These are phyloP conservation scores for Mycosarcoma maydis DNA, from an alignment of 1,284 basidiomycete species.

Conservation along the genomic window DNA sequence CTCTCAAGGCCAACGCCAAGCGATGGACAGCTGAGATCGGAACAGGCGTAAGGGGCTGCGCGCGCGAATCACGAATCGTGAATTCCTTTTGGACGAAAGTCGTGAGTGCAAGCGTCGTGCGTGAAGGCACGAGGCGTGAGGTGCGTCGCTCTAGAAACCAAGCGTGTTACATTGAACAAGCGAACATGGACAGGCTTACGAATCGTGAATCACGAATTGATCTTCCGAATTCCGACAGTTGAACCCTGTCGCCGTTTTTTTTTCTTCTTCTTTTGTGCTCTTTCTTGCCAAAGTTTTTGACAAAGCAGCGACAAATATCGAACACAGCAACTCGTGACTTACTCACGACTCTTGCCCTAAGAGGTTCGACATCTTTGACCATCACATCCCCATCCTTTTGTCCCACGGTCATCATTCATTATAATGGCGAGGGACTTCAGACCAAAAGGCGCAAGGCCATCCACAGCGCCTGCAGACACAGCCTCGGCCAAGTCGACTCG, in stretches of 20 bases:
- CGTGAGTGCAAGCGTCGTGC: not conserved
- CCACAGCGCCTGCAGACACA: not conserved
- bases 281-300: not conserved
- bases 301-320: not conserved
- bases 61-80: too few species aligned
- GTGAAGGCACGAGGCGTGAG: not conserved
- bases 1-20: too few species aligned
- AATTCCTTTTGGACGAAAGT: too few species aligned
- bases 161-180: too few species aligned
- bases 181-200: too few species aligned
- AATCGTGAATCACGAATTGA: too few species aligned
- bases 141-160: not conserved
- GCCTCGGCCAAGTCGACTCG: slow-evolving; percentile 21
- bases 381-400: not conserved
- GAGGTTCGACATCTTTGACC: too few species aligned
- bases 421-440: slow-evolving; percentile 56
- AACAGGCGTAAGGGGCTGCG: not conserved
- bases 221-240: not conserved
- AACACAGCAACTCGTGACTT: too few species aligned
- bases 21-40: not conserved
- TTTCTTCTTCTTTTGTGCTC: not conserved
- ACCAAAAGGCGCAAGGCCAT: slow-evolving; percentile 41
- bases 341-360: too few species aligned
- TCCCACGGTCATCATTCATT: slow-evolving; percentile 8
- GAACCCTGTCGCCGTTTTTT: not conserved